Evolutionary conservation across 805 yeast genomes (phyloP).

Genomic region (Tanozyma kutaoensis): DNA sequence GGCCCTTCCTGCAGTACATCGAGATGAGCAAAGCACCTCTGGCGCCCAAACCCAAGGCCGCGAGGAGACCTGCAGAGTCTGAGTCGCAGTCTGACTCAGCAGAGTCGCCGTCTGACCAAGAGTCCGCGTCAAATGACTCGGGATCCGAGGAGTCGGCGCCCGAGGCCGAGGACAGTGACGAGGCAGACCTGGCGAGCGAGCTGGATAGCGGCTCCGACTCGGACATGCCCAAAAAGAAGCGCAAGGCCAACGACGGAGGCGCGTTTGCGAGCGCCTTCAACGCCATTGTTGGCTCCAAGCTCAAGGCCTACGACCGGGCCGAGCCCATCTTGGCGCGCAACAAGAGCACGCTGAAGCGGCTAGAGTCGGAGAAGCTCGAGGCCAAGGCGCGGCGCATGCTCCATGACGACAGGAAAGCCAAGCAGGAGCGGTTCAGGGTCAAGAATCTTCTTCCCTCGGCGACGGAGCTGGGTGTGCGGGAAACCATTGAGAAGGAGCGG

Average conservation of each 20-base stretch:
- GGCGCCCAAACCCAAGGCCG: too few relatives aligned
- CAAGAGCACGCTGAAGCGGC: constrained; percentile 51
- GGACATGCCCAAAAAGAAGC: constrained; percentile 41
- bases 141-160: neutral
- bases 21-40: too few relatives aligned
- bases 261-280: constrained; percentile 72
- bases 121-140: too few relatives aligned
- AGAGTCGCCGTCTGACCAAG: too few relatives aligned
- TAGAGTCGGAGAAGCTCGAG: constrained; percentile 70
- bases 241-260: constrained; percentile 56
- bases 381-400: constrained; percentile 66
- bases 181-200: constrained; percentile 1
- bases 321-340: constrained; percentile 90
- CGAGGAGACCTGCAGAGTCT: too few relatives aligned
- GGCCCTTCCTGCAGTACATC: too few relatives aligned
- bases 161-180: neutral
- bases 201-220: constrained; percentile 4
- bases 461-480: constrained; percentile 42
- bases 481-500: constrained; percentile 52
- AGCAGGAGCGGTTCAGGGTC: constrained; percentile 54
- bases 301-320: constrained; percentile 78
- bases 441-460: constrained; percentile 52
- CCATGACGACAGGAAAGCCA: constrained; percentile 55
- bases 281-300: constrained; percentile 71
- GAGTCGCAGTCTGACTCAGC: too few relatives aligned